Conservation (phyloP, 805 yeast species). For the Cyberlindnera nakhonratchasimensis region DNA sequence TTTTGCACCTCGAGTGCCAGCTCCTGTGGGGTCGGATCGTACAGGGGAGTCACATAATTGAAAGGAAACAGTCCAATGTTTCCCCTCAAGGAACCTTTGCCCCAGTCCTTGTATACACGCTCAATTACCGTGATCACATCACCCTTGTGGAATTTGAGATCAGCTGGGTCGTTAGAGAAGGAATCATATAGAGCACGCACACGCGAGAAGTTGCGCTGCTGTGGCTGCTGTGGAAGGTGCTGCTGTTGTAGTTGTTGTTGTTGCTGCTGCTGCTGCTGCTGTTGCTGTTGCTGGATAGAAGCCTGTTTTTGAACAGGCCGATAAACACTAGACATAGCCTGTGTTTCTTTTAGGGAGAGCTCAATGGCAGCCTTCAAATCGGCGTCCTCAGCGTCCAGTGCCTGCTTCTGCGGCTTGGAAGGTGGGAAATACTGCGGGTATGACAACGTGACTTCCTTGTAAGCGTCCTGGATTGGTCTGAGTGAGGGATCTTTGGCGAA, state of each 20-base stretch:
- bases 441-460: constrained; percentile 42
- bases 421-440: constrained; percentile 45
- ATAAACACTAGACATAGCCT: constrained; percentile 6
- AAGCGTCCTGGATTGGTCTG: constrained; percentile 62
- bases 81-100: constrained; percentile 85
- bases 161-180: constrained; percentile 76
- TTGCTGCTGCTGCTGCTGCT: constrained; percentile 15
- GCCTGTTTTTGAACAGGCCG: constrained; percentile 8
- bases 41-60: constrained; percentile 81
- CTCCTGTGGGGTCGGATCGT: constrained; percentile 62
- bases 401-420: constrained; percentile 54
- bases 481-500: constrained; percentile 76
- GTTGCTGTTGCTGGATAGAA: constrained; percentile 15
- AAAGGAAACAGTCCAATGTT: constrained; percentile 85
- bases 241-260: constrained; percentile 10
- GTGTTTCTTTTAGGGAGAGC: constrained; percentile 47
- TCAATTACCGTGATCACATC: constrained; percentile 87
- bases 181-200: constrained; percentile 87
- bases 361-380: constrained; percentile 75
- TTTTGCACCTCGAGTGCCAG: constrained; percentile 44
- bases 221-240: constrained; percentile 19
- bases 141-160: constrained; percentile 80
- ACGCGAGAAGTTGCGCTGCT: constrained; percentile 42
- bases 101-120: constrained; percentile 90
- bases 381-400: constrained; percentile 64